A percentile compares a stretch with the other conserved stretches of the same genome.
Conservation (phyloP, 306 rosid species). For the Prinsepia uniflora region DNA sequence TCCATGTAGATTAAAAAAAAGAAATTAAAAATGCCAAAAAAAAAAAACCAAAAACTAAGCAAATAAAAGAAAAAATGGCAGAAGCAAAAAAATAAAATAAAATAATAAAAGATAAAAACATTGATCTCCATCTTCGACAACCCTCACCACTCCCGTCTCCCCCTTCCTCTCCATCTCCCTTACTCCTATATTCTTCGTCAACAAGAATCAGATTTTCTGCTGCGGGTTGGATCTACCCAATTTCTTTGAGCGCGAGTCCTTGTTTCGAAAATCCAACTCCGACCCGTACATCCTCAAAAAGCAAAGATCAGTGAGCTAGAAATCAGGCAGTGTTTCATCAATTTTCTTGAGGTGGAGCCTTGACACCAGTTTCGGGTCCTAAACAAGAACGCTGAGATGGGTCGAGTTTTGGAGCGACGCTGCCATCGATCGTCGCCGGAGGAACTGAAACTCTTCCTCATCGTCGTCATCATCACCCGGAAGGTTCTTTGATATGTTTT, state of each 20-base stretch:
- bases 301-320: conserved; percentile 73
- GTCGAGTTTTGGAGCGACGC: conserved; percentile 97
- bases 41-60: too few relatives aligned
- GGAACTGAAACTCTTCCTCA: conserved; percentile 50
- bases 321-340: conserved; percentile 54
- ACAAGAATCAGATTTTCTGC: conserved; percentile 77
- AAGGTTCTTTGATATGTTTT: conserved; percentile 51
- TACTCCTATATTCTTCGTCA: conserved; percentile 69
- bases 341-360: conserved; percentile 70
- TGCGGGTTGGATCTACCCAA: conserved; percentile 86
- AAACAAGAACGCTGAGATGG: conserved; percentile 84
- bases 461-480: conserved; percentile 63
- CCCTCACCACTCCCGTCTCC: too few relatives aligned
- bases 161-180: too few relatives aligned
- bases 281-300: conserved; percentile 49
- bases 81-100: too few relatives aligned
- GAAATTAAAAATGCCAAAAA: too few relatives aligned
- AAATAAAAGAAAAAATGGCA: too few relatives aligned
- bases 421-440: conserved; percentile 62
- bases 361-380: conserved; percentile 41
- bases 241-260: conserved; percentile 75
- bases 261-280: conserved; percentile 51
- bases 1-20: too few relatives aligned
- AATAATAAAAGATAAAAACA: too few relatives aligned
- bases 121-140: too few relatives aligned